Percentiles rank a stretch among this genome's conserved stretches.
These are phyloP conservation scores for Arabis alpina DNA, from an alignment of 345 rosid species.

Conservation along the genomic window DNA sequence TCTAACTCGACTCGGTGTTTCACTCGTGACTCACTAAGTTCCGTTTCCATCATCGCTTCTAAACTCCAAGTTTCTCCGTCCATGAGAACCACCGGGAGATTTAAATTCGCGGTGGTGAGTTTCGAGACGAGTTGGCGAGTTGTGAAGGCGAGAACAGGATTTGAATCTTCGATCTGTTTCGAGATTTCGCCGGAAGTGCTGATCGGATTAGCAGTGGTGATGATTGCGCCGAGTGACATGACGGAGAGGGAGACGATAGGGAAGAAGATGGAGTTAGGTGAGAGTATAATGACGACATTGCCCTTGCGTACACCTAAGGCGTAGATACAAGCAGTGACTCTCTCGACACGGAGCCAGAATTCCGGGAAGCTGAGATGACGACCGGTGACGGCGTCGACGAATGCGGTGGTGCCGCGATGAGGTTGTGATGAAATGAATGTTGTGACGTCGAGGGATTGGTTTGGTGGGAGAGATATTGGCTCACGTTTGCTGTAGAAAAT, in stretches of 20 bases:
- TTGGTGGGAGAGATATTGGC: conserved; percentile 60
- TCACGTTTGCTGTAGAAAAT: conserved; percentile 76
- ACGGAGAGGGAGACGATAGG: conserved; percentile 86
- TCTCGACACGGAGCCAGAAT: conserved; percentile 73
- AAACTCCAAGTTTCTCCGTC: conserved; percentile 45
- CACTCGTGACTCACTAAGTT: conserved; percentile 43
- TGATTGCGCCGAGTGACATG: conserved; percentile 88
- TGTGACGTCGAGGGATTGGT: conserved; percentile 62
- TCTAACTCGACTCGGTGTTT: conserved; percentile 66
- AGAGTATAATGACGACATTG: conserved; percentile 70
- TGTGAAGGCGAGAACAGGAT: conserved; percentile 71
- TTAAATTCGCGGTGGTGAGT: conserved; percentile 44
- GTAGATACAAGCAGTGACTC: conserved; percentile 58
- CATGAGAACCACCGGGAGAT: conserved; percentile 60
- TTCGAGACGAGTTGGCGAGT: conserved; percentile 58
- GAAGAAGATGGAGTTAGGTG: conserved; percentile 85
- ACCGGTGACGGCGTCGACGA: conserved; percentile 81
- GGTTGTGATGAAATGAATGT: conserved; percentile 77
- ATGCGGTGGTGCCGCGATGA: conserved; percentile 70
- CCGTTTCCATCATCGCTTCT: conserved; percentile 50
- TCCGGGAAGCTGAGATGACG: conserved; percentile 60
- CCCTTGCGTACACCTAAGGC: conserved; percentile 83
- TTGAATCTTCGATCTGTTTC: conserved; percentile 65
- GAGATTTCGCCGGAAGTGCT: conserved; percentile 71
- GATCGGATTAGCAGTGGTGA: conserved; percentile 90